These are phyloP conservation scores for Ceriops decandra DNA, from an alignment of 345 rosid species.

Conservation along the genomic window DNA sequence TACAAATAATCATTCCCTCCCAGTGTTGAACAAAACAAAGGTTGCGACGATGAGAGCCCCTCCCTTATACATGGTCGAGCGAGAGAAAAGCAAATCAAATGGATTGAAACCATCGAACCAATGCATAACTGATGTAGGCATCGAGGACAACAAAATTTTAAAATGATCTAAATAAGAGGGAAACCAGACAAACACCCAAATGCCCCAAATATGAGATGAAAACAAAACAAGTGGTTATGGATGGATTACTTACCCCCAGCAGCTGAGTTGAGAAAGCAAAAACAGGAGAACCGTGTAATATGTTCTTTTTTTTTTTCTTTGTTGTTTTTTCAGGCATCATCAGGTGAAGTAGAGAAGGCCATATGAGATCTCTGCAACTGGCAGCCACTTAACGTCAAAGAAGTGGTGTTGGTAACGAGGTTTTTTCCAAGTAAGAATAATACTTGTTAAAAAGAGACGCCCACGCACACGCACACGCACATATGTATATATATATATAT, in stretches of 20 bases:
- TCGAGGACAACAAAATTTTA: conserved; percentile 7
- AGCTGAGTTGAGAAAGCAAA: conserved; percentile 17
- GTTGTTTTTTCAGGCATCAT: conserved; percentile 32
- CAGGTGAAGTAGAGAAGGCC: conserved; percentile 33
- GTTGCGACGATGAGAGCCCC: too few species aligned
- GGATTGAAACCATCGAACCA: conserved; percentile 16
- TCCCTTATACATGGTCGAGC: too few species aligned
- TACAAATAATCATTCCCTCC: too few species aligned
- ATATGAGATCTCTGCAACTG: conserved; percentile 35
- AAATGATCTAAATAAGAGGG: conserved; percentile 1
- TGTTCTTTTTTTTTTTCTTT: too few species aligned
- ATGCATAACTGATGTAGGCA: conserved; percentile 4
- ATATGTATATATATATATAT: too few species aligned
- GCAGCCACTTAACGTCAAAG: conserved; percentile 24
- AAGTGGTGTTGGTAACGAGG: conserved; percentile 1
- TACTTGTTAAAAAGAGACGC: too few species aligned
- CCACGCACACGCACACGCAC: too few species aligned
- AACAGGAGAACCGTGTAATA: conserved; percentile 23
- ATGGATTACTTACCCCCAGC: conserved; percentile 11
- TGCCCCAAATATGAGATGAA: conserved; percentile 31
- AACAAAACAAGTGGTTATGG: conserved; percentile 14
- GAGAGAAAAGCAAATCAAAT: conserved; percentile 3
- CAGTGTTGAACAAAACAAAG: too few species aligned
- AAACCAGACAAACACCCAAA: conserved; percentile 25
- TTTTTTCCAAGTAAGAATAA: too few species aligned